These are phyloP conservation scores for Solanum hybrid DNA, from an alignment of 305 asterid genomes.

Conservation along the genomic window DNA sequence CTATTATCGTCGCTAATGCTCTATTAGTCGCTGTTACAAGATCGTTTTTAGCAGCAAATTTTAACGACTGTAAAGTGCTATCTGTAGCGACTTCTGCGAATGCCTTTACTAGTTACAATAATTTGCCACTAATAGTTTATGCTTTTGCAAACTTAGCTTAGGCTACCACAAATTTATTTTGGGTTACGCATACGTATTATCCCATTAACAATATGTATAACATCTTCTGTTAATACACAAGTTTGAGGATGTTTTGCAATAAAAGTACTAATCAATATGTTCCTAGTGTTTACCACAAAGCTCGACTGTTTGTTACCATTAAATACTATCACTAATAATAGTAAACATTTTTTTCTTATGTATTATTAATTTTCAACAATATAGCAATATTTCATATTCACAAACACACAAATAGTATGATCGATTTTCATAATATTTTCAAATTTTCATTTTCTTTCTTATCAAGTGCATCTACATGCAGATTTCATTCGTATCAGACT, in stretches of 20 bases:
- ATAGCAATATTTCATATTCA: background rate
- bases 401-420: background rate
- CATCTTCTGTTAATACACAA: background rate
- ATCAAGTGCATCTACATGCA: background rate
- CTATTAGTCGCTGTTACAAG: background rate
- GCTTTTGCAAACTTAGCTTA: background rate
- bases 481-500: background rate
- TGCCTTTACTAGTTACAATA: background rate
- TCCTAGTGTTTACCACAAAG: background rate
- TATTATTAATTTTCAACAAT: background rate
- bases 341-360: background rate
- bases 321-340: background rate
- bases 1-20: background rate
- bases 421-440: background rate
- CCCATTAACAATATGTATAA: background rate
- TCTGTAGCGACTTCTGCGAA: background rate
- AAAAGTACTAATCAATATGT: background rate
- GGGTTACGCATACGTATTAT: background rate
- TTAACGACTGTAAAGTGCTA: background rate
- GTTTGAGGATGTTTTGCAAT: background rate
- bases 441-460: background rate
- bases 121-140: background rate
- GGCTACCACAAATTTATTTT: background rate
- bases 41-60: background rate
- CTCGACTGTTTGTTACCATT: background rate